Evolutionary conservation across 2,329 filamentous ascomycete genomes (phyloP).

Genomic region (Bertia moriformis): DNA sequence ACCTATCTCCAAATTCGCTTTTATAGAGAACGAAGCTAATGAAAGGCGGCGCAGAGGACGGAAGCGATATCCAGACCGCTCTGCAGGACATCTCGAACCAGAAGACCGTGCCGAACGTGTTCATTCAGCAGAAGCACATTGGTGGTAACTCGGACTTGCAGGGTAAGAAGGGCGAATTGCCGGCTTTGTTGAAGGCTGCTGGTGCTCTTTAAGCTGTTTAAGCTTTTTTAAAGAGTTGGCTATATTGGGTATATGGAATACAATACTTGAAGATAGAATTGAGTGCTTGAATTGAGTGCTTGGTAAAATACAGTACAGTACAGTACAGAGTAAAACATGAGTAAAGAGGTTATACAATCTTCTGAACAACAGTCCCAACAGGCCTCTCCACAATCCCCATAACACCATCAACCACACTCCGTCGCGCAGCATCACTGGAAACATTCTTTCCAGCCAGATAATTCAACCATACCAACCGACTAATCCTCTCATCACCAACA

Average conservation of each 20-base stretch:
- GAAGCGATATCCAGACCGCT: slow-evolving; percentile 66
- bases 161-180: slow-evolving; percentile 27
- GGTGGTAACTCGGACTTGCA: slow-evolving; percentile 89
- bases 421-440: slow-evolving; percentile 42
- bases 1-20: not conserved
- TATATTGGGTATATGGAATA: no score
- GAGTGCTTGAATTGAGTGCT: no score
- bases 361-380: slow-evolving; percentile 45
- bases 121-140: slow-evolving; percentile 80
- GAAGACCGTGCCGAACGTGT: slow-evolving; percentile 88
- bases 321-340: not conserved
- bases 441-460: slow-evolving; percentile 51
- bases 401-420: slow-evolving; percentile 46
- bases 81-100: slow-evolving; percentile 70
- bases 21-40: not conserved
- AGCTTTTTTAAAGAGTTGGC: no score
- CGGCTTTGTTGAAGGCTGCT: not conserved
- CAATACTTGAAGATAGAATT: no score
- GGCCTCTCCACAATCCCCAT: slow-evolving; percentile 45
- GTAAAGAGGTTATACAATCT: slow-evolving; percentile 22
- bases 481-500: slow-evolving; percentile 41
- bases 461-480: slow-evolving; percentile 44
- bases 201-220: not conserved
- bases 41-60: slow-evolving; percentile 51
- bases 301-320: not conserved